A percentile compares a stretch with the other conserved stretches of the same genome.
These are phyloP conservation scores for Wickerhamomyces sydowiorum DNA, from an alignment of 805 yeast species.

Conservation along the genomic window DNA sequence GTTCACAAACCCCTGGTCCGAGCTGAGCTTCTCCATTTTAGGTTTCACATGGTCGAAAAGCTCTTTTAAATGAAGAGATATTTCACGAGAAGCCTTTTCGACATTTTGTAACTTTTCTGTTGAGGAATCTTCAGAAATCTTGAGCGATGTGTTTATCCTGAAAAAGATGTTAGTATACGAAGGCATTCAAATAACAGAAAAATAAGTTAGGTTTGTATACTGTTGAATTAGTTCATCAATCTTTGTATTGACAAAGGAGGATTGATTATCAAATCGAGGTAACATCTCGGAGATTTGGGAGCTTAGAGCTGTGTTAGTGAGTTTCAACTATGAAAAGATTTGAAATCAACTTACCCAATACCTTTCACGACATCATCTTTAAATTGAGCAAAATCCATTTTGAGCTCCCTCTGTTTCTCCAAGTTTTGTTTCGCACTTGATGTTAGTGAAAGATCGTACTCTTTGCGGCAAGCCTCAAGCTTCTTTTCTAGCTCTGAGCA, in stretches of 20 bases:
- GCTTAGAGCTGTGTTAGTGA: background rate
- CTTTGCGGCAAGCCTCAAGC: conserved; percentile 13
- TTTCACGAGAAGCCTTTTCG: background rate
- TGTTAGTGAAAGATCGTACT: conserved; percentile 13
- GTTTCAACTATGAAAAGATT: background rate
- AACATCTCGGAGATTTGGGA: background rate
- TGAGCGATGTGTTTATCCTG: background rate
- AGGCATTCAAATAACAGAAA: conserved; percentile 20
- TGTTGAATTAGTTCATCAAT: conserved; percentile 1
- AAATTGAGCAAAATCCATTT: background rate
- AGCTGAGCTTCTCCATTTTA: background rate
- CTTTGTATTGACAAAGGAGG: background rate
- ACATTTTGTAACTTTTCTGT: too few relatives aligned
- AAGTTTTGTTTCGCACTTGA: too few relatives aligned
- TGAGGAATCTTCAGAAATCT: background rate
- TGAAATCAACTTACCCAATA: background rate
- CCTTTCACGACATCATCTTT: background rate
- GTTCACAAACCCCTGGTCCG: background rate
- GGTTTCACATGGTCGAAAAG: conserved; percentile 1
- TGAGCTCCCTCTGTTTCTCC: background rate
- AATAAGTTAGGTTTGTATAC: conserved; percentile 13
- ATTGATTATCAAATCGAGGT: background rate
- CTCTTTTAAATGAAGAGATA: background rate
- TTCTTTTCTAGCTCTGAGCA: conserved; percentile 23
- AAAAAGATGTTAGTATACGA: conserved; percentile 5